Conservation (phyloP, 2,329 filamentous ascomycete genomes). For the Xylariaceae sp. region DNA sequence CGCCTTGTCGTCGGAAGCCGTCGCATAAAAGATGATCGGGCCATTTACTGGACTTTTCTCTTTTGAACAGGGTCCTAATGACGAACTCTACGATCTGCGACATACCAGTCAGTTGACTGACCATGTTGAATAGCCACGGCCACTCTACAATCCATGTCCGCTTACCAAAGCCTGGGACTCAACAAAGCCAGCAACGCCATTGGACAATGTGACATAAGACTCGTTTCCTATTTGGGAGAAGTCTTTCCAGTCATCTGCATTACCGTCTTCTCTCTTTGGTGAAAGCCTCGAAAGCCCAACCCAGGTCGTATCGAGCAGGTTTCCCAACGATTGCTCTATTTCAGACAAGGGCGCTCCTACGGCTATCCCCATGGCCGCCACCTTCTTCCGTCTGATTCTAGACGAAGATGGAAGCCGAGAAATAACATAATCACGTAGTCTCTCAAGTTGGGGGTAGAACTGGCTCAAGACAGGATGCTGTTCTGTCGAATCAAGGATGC, state of each 20-base stretch:
- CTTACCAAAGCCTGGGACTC: constrained; percentile 64
- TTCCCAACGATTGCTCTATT: constrained; percentile 43
- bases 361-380: constrained; percentile 37
- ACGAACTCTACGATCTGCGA: constrained; percentile 69
- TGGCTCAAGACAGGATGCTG: constrained; percentile 62
- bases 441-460: constrained; percentile 63
- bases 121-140: constrained; percentile 3
- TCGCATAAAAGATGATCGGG: constrained; percentile 78
- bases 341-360: constrained; percentile 23
- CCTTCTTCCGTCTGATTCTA: constrained; percentile 56
- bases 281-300: constrained; percentile 50
- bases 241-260: constrained; percentile 52
- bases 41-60: constrained; percentile 44
- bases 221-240: constrained; percentile 63
- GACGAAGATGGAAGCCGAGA: constrained; percentile 63
- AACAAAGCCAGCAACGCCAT: constrained; percentile 38
- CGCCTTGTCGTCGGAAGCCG: constrained; percentile 61
- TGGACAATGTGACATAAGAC: constrained; percentile 50
- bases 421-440: constrained; percentile 68
- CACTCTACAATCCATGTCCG: too few species aligned
- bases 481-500: too few species aligned
- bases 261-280: constrained; percentile 32
- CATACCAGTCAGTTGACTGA: constrained; percentile 10
- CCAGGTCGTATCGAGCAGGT: constrained; percentile 65
- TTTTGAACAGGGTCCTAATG: constrained; percentile 72